A percentile compares a stretch with the other conserved stretches of the same genome.
phyloP scores from a whole-genome alignment of 2,329 filamentous ascomycete species.

The Cordyceps cicadae region DNA sequence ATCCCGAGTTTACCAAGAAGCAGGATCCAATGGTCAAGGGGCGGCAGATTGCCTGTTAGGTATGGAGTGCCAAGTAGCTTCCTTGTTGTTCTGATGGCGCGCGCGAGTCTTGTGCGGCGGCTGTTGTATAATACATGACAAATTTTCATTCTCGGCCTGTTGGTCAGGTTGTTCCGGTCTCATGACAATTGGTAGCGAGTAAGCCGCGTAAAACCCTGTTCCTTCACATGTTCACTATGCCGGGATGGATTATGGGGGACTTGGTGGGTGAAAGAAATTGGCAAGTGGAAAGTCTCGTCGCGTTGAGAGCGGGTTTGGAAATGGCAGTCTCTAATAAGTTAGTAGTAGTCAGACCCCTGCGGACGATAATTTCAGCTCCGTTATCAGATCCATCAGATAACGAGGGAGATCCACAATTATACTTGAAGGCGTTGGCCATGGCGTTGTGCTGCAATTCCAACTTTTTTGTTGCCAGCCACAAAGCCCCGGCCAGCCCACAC shows the following conservation, averaged over 20 bases:
- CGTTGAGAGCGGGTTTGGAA: neutral
- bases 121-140: neutral
- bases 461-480: neutral
- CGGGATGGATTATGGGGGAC: too few relatives aligned
- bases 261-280: neutral
- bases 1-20: conserved; percentile 12
- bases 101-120: neutral
- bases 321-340: too few relatives aligned
- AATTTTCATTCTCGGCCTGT: neutral
- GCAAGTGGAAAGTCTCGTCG: neutral
- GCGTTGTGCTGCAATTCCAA: neutral
- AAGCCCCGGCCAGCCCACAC: neutral
- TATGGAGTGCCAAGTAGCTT: too few relatives aligned
- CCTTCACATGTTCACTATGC: neutral
- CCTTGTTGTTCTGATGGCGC: neutral
- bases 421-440: neutral
- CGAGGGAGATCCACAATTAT: neutral
- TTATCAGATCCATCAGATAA: conserved; percentile 14
- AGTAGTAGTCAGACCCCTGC: neutral
- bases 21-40: neutral
- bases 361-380: neutral
- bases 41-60: neutral
- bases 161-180: neutral
- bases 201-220: neutral
- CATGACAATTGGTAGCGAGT: neutral